Evolutionary conservation across 1,139 yeast genomes (phyloP).

Genomic region (Taiozyma sp.): DNA sequence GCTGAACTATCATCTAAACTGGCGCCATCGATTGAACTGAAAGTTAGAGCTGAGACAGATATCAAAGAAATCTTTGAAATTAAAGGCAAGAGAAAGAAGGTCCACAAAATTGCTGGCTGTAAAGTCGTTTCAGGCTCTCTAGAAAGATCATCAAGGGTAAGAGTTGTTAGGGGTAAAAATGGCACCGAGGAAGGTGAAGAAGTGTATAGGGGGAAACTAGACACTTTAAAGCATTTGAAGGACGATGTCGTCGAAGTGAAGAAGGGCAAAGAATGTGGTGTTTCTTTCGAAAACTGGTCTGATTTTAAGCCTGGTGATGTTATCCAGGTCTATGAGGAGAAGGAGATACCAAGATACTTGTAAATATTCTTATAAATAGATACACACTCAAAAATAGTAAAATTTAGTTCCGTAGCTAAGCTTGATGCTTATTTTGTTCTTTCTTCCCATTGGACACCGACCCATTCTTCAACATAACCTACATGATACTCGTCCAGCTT

Average conservation of each 20-base stretch:
- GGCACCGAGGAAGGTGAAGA: constrained; percentile 29
- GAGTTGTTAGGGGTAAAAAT: constrained; percentile 46
- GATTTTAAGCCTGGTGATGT: constrained; percentile 72
- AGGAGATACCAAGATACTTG: constrained; percentile 63
- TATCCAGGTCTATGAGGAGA: constrained; percentile 70
- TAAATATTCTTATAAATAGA: constrained; percentile 26
- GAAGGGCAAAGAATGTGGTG: constrained; percentile 90
- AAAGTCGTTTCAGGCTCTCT: constrained; percentile 71
- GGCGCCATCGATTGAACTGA: constrained; percentile 64
- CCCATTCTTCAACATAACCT: constrained; percentile 86
- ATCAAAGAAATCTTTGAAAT: constrained; percentile 72
- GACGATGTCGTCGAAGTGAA: constrained; percentile 75
- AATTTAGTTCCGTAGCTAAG: not conserved
- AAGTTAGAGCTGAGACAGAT: constrained; percentile 64
- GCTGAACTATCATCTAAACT: constrained; percentile 56
- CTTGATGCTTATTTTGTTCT: constrained; percentile 4
- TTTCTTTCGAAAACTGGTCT: constrained; percentile 68
- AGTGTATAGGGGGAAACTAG: constrained; percentile 64
- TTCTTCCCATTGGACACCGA: constrained; percentile 93
- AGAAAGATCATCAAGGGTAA: constrained; percentile 53
- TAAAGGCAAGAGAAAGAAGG: constrained; percentile 45
- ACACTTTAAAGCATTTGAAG: constrained; percentile 77
- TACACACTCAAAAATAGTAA: not conserved
- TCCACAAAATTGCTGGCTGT: constrained; percentile 79
- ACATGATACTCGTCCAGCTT: constrained; percentile 56